A percentile compares a stretch with the other conserved stretches of the same genome.
Evolutionary conservation across 371 early-diverging fungal genomes (phyloP).

Genomic region (Entomophthora muscae): DNA sequence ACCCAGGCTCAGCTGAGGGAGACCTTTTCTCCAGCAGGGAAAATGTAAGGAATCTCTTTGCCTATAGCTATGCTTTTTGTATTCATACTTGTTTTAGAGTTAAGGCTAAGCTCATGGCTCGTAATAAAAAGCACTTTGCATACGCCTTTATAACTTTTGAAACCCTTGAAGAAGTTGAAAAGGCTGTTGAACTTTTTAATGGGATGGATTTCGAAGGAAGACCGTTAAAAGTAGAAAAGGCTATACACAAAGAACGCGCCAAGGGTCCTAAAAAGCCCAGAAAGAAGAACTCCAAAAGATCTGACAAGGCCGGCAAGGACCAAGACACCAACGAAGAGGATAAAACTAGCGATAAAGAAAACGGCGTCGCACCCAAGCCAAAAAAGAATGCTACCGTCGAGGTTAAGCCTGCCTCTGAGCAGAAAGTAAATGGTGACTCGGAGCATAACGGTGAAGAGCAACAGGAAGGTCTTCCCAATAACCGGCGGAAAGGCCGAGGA

Average conservation of each 20-base stretch:
- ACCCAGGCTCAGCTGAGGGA: constrained; percentile 54
- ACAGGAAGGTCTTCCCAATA: constrained; percentile 12
- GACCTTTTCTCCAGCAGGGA: constrained; percentile 51
- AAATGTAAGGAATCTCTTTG: too few species aligned
- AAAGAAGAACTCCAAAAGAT: constrained; percentile 6
- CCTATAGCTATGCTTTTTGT: background rate
- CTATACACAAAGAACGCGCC: constrained; percentile 14
- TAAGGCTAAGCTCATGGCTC: constrained; percentile 55
- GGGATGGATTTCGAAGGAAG: constrained; percentile 59
- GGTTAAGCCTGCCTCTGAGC: background rate
- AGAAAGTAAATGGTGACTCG: background rate
- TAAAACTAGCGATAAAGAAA: constrained; percentile 8
- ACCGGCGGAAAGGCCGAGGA: constrained; percentile 9
- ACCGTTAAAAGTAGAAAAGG: constrained; percentile 71
- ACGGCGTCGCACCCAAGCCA: background rate
- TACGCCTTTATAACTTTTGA: constrained; percentile 85
- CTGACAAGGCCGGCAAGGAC: constrained; percentile 14
- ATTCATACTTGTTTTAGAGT: constrained; percentile 16
- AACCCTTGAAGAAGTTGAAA: constrained; percentile 45
- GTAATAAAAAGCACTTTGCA: constrained; percentile 58
- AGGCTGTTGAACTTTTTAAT: constrained; percentile 50
- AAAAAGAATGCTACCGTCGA: background rate
- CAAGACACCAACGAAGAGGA: too few species aligned
- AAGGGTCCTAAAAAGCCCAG: constrained; percentile 27
- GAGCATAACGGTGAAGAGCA: constrained; percentile 10